Percentiles rank a stretch among this genome's conserved stretches.
phyloP scores from a whole-genome alignment of 257 asterid genomes.

The Knoxia roxburghii region DNA sequence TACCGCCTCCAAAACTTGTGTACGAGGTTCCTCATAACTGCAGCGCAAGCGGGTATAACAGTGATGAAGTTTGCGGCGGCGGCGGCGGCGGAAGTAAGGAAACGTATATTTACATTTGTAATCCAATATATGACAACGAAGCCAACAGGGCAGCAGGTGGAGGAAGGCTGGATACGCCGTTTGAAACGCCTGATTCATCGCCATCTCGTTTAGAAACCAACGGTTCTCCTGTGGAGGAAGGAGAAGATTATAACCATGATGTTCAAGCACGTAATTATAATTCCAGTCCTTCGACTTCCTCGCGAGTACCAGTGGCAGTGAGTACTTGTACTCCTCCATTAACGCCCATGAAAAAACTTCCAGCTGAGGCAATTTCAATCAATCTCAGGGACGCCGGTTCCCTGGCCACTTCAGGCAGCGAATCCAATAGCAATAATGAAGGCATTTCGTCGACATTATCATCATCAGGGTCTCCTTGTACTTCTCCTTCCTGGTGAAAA shows the following conservation, averaged over 20 bases:
- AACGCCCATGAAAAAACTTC: constrained; percentile 54
- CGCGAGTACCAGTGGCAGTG: no score
- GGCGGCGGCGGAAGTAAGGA: constrained; percentile 6
- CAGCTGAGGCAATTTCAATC: constrained; percentile 41
- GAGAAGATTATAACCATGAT: constrained; percentile 5
- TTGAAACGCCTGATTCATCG: constrained; percentile 51
- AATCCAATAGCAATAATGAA: constrained; percentile 27
- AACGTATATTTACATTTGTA: constrained; percentile 41
- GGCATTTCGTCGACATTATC: constrained; percentile 32
- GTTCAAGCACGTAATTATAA: neutral
- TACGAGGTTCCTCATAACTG: constrained; percentile 12
- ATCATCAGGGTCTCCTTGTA: constrained; percentile 37
- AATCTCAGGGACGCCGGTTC: constrained; percentile 35
- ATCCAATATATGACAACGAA: constrained; percentile 45
- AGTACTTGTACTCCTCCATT: constrained; percentile 45
- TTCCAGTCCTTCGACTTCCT: constrained; percentile 2
- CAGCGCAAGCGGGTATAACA: constrained; percentile 1
- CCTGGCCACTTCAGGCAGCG: constrained; percentile 31
- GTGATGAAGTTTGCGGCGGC: constrained; percentile 11
- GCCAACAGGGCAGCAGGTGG: neutral
- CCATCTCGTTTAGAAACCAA: constrained; percentile 37
- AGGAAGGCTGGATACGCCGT: constrained; percentile 38
- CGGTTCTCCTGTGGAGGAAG: constrained; percentile 14
- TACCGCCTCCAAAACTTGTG: constrained; percentile 20
- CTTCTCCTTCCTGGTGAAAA: constrained; percentile 54